Conservation (phyloP, 2,329 filamentous ascomycete species). For the Arthrocladium fulminans region DNA sequence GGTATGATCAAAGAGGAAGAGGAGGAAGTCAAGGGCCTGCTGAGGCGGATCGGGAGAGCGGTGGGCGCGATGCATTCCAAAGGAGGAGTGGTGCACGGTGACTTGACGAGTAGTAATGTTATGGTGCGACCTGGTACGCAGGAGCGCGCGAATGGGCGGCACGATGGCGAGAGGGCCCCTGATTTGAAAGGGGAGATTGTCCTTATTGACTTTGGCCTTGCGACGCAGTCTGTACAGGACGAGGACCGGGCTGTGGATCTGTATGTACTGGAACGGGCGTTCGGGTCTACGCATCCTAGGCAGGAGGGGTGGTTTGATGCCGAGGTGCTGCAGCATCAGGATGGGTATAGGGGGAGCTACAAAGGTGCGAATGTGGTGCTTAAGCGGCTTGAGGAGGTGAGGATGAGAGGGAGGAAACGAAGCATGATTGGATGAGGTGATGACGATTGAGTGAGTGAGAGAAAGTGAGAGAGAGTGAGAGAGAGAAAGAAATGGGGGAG, state of each 20-base stretch:
- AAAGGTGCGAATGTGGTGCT: conserved; percentile 67
- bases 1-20: too few species aligned
- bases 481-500: background rate
- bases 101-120: conserved; percentile 94
- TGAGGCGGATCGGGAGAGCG: conserved; percentile 61
- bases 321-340: conserved; percentile 50
- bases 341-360: conserved; percentile 63
- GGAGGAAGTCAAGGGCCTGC: conserved; percentile 49
- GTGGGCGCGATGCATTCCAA: conserved; percentile 69
- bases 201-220: conserved; percentile 90
- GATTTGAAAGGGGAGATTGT: conserved; percentile 63
- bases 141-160: conserved; percentile 12
- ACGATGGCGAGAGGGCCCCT: conserved; percentile 13
- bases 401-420: conserved; percentile 87
- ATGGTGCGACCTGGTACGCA: conserved; percentile 55
- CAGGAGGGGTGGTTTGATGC: conserved; percentile 64
- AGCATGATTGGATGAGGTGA: conserved; percentile 75
- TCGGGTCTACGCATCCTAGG: conserved; percentile 85
- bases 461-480: background rate
- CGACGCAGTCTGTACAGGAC: conserved; percentile 68
- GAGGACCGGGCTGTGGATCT: conserved; percentile 94
- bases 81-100: conserved; percentile 89
- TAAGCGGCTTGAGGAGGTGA: conserved; percentile 79
- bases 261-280: conserved; percentile 90
- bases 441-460: background rate